phyloP scores from a whole-genome alignment of 345 rosid species.

The Trapa bicornis region DNA sequence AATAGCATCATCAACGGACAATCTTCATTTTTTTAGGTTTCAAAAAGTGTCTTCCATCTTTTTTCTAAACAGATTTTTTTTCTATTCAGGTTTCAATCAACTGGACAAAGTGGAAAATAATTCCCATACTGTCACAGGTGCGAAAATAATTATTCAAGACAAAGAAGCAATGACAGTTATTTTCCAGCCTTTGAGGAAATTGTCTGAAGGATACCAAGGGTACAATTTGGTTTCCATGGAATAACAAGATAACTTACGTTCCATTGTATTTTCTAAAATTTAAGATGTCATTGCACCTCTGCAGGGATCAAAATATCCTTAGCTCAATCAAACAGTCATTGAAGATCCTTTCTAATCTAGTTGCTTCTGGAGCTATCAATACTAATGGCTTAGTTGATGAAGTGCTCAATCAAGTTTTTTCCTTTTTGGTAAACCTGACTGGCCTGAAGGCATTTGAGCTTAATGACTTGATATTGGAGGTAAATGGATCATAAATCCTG shows the following conservation, averaged over 20 bases:
- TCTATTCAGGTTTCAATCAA: slow-evolving; percentile 41
- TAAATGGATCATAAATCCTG: slow-evolving; percentile 12
- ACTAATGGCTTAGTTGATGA: slow-evolving; percentile 48
- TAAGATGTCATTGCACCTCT: slow-evolving; percentile 1
- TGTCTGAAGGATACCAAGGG: slow-evolving; percentile 49
- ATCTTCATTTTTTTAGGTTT: background rate
- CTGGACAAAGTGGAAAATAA: slow-evolving; percentile 68
- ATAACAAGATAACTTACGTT: background rate
- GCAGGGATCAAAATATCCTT: slow-evolving; percentile 64
- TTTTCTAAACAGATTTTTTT: background rate
- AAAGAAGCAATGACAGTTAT: slow-evolving; percentile 48
- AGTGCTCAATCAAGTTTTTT: slow-evolving; percentile 53
- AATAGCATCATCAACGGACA: background rate
- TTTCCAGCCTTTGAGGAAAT: slow-evolving; percentile 57
- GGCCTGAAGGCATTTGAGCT: slow-evolving; percentile 46
- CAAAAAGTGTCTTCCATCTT: background rate
- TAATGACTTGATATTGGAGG: slow-evolving; percentile 66
- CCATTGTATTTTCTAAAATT: background rate
- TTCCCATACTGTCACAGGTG: slow-evolving; percentile 82
- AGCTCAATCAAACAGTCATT: slow-evolving; percentile 54
- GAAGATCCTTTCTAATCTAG: slow-evolving; percentile 72
- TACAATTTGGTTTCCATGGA: background rate
- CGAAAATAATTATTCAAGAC: slow-evolving; percentile 64
- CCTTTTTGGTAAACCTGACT: slow-evolving; percentile 40
- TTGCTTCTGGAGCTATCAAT: slow-evolving; percentile 56